Evolutionary conservation across 352 stramenopile species (phyloP), one percentile per base, ranked within the genome.

Genomic region (Pythium phragmiticola): DNA sequence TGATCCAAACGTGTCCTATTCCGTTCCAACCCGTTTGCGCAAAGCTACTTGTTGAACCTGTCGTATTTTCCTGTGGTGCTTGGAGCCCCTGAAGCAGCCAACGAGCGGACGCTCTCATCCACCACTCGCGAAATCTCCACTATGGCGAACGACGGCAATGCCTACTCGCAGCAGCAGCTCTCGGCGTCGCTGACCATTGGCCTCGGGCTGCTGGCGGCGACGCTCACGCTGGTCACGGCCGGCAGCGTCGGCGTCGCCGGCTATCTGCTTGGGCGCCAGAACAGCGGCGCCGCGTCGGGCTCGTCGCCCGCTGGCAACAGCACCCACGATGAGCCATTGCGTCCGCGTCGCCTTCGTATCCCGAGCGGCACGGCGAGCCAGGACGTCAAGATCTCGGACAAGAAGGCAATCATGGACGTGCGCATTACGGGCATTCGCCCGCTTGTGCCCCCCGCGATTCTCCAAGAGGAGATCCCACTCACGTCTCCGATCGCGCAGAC

Each of bases 351-450:
- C 8, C 51, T 87, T 65, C 82, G 80, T 30, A 83, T 91, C 48
- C 77, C 84, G 8, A 90, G 80, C 62, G 77, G 77, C 48, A 76
- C 71, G n/a, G 77, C 79, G 23, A 83, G 80, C 54, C 81, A 93
- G 58, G 81, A 95, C 56, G 82, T 93, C 47, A 89, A 89, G 60
- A 89, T 93, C 73, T 80, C 80, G 64, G 87, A 95, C 74, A 93
- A 88, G 70, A 84, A 91, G 52, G 75, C 82, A 6, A 90, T 96
- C 39, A 76, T 94, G 60, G 88, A 96, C 66, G 87, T 95, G 65
- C 88, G 88, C 68, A 94, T 96, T 66, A 82, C 78, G 43, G 82
- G 79, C 54, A 94, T 96, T 50, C 87, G 85, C 0, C 88, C 88
- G 65, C 79, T 96, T 30, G 86, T 96, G 56, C 84, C 88, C n/a